phyloP scores from a whole-genome alignment of 2,329 filamentous ascomycete genomes.

The Venturia aucupariae region DNA sequence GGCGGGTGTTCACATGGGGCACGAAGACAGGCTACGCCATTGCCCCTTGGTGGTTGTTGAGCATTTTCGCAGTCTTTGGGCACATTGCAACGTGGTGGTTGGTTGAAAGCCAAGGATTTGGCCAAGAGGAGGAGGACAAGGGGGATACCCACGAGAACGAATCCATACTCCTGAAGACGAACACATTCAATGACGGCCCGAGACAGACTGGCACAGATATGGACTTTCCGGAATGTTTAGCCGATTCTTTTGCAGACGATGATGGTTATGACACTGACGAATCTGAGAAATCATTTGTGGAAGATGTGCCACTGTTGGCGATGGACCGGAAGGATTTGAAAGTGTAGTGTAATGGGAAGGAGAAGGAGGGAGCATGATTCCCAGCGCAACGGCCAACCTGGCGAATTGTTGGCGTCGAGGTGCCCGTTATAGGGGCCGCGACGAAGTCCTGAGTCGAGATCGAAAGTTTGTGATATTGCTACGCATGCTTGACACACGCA shows the following conservation, averaged over 20 bases:
- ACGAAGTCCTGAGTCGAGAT: no score
- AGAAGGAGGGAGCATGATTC: background rate
- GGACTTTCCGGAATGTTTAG: background rate
- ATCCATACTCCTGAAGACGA: background rate
- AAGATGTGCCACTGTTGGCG: background rate
- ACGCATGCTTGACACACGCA: no score
- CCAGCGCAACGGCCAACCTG: no score
- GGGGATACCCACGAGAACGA: background rate
- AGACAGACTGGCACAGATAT: background rate
- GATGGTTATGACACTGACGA: background rate
- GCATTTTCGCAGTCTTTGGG: slow-evolving; percentile 4
- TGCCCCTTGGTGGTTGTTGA: slow-evolving; percentile 10
- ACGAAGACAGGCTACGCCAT: slow-evolving; percentile 1
- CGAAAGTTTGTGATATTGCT: no score
- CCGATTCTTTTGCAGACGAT: slow-evolving; percentile 1
- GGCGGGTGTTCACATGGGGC: slow-evolving; percentile 14
- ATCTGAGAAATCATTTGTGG: background rate
- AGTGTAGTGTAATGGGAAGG: background rate
- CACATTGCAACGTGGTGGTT: slow-evolving; percentile 14
- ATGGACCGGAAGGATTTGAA: background rate
- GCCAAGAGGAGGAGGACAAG: slow-evolving; percentile 3
- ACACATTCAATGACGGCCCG: background rate
- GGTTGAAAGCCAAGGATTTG: slow-evolving; percentile 5
- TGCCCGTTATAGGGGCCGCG: no score
- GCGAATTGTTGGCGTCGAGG: no score